Evolutionary conservation across 2,329 filamentous ascomycete species (phyloP).

Genomic region (Fulvia fulva): DNA sequence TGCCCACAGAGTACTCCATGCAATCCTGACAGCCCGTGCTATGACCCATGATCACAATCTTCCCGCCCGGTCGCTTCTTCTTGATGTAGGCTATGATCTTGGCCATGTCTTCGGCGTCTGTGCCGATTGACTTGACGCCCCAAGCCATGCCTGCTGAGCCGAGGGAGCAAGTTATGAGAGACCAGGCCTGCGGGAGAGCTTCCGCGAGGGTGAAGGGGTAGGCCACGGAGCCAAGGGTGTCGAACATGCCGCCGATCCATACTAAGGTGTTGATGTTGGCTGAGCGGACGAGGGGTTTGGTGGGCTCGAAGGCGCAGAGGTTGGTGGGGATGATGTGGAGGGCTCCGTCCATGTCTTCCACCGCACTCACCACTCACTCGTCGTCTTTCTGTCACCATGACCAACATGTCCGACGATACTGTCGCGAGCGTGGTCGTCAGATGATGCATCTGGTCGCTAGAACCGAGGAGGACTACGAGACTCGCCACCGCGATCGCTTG

Average conservation of each 20-base stretch:
- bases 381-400: too few relatives aligned
- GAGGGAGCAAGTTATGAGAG: conserved; percentile 39
- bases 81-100: conserved; percentile 51
- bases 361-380: too few relatives aligned
- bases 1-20: conserved; percentile 56
- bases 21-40: conserved; percentile 67
- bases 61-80: conserved; percentile 39
- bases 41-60: conserved; percentile 66
- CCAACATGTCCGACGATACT: too few relatives aligned
- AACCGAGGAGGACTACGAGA: too few relatives aligned
- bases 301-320: conserved; percentile 46
- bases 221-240: conserved; percentile 63
- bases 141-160: conserved; percentile 53
- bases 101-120: conserved; percentile 53
- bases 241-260: conserved; percentile 67
- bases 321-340: conserved; percentile 41
- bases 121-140: conserved; percentile 50
- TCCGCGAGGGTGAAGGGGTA: conserved; percentile 53
- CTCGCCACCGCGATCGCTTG: too few relatives aligned
- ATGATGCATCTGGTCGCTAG: too few relatives aligned
- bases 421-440: too few relatives aligned
- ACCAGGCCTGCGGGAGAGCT: conserved; percentile 50
- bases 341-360: too few relatives aligned
- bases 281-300: conserved; percentile 23
- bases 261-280: conserved; percentile 56